Percentiles rank a stretch among this genome's conserved stretches.
phyloP scores from a whole-genome alignment of 108 stramenopile genomes.

The Conticribra guillardii region DNA sequence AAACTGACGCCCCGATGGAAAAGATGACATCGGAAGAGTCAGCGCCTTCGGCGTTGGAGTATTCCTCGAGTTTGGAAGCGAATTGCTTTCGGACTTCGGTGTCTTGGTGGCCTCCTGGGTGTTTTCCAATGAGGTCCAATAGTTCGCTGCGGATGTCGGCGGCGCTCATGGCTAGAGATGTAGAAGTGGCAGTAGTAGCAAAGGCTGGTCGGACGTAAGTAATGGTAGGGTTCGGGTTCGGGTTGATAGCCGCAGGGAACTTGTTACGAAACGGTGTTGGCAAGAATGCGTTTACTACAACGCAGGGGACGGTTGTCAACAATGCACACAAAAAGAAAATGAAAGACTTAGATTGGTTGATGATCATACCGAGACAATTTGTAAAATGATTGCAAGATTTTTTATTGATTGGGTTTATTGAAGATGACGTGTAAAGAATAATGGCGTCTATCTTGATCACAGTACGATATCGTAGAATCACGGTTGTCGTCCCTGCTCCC shows the following conservation, averaged over 20 bases:
- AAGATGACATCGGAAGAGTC: slow-evolving; percentile 51
- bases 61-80: slow-evolving; percentile 45
- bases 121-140: slow-evolving; percentile 36
- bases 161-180: not conserved
- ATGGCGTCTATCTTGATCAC: too few relatives aligned
- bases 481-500: too few relatives aligned
- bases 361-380: too few relatives aligned
- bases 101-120: slow-evolving; percentile 47
- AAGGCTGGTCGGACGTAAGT: not conserved
- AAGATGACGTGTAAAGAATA: too few relatives aligned
- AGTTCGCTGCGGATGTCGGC: slow-evolving; percentile 30
- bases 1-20: slow-evolving; percentile 46
- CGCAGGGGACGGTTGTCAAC: too few relatives aligned
- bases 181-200: not conserved
- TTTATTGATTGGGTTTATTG: too few relatives aligned
- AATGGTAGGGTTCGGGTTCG: not conserved
- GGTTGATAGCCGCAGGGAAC: not conserved
- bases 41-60: slow-evolving; percentile 31
- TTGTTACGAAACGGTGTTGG: not conserved
- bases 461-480: too few relatives aligned
- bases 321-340: too few relatives aligned
- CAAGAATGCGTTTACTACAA: not conserved
- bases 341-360: too few relatives aligned
- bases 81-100: slow-evolving; percentile 17
- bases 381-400: too few relatives aligned